Evolutionary conservation across 352 stramenopile genomes (phyloP).

Genomic region (Pythium diclinum): DNA sequence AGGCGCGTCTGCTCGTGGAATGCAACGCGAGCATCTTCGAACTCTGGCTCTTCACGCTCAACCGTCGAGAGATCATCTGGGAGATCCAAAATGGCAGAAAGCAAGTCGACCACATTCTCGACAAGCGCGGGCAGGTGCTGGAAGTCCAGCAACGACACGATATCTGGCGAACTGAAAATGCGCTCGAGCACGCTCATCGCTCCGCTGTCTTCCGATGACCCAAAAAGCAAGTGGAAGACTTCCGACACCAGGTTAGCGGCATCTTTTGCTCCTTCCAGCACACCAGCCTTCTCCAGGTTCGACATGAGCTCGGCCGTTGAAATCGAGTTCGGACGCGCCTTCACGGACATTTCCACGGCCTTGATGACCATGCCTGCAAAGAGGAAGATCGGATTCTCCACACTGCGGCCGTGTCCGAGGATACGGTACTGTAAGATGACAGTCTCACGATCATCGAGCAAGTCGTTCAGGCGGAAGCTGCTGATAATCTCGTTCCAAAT

Average conservation of each 20-base stretch:
- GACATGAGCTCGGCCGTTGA: slow-evolving; percentile 51
- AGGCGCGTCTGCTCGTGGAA: slow-evolving; percentile 68
- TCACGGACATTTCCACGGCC: slow-evolving; percentile 54
- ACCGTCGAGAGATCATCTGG: slow-evolving; percentile 65
- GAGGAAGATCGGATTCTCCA: slow-evolving; percentile 82
- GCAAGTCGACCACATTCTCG: slow-evolving; percentile 69
- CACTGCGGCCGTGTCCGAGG: slow-evolving; percentile 55
- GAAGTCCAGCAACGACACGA: slow-evolving; percentile 59
- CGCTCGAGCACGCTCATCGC: slow-evolving; percentile 58
- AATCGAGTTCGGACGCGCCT: slow-evolving; percentile 47
- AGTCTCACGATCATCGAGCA: slow-evolving; percentile 81
- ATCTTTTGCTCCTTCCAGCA: slow-evolving; percentile 60
- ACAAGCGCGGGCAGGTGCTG: slow-evolving; percentile 51
- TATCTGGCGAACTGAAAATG: slow-evolving; percentile 55
- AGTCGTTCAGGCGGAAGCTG: slow-evolving; percentile 81
- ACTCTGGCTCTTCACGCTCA: slow-evolving; percentile 32
- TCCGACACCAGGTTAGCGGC: slow-evolving; percentile 53
- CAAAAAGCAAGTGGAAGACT: slow-evolving; percentile 71
- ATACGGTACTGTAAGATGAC: slow-evolving; percentile 85
- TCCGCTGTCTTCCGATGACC: slow-evolving; percentile 44
- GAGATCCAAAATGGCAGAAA: slow-evolving; percentile 76
- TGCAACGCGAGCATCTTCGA: slow-evolving; percentile 52
- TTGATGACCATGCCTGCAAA: slow-evolving; percentile 70
- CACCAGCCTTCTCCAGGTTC: slow-evolving; percentile 54
- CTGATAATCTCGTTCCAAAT: slow-evolving; percentile 88